A percentile compares a stretch with the other conserved stretches of the same genome.
Evolutionary conservation across 371 early-diverging fungal species (phyloP).

Genomic region (Dinochytrium kinnereticum): DNA sequence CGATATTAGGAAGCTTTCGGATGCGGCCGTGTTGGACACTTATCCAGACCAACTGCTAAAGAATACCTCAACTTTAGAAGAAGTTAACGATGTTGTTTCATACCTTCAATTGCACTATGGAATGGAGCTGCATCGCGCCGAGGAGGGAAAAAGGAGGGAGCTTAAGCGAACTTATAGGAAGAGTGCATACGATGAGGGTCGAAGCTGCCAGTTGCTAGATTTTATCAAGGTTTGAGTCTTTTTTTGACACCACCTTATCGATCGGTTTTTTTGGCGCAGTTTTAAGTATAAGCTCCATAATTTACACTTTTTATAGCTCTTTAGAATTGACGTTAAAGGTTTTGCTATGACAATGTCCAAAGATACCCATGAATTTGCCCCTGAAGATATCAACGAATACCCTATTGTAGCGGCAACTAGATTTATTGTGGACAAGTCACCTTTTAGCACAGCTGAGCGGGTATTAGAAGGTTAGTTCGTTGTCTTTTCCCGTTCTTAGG

Average conservation of each 20-base stretch:
- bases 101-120: constrained; percentile 75
- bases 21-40: constrained; percentile 54
- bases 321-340: constrained; percentile 37
- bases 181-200: constrained; percentile 62
- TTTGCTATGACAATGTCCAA: constrained; percentile 34
- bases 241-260: too few relatives aligned
- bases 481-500: neutral
- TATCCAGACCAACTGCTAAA: constrained; percentile 54
- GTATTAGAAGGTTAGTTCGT: constrained; percentile 59
- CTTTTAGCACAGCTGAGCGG: constrained; percentile 60
- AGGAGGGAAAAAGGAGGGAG: constrained; percentile 43
- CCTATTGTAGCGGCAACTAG: constrained; percentile 69
- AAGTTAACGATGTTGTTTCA: constrained; percentile 70
- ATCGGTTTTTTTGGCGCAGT: neutral
- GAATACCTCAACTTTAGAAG: constrained; percentile 61
- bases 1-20: constrained; percentile 42
- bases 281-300: constrained; percentile 12
- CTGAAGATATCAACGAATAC: constrained; percentile 43
- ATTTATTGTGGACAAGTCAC: constrained; percentile 52
- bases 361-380: constrained; percentile 25
- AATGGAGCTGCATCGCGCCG: constrained; percentile 64
- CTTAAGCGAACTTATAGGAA: constrained; percentile 52
- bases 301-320: constrained; percentile 31
- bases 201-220: constrained; percentile 57
- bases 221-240: constrained; percentile 59